These are phyloP conservation scores for Aspergillus ochraceus DNA, from an alignment of 2,329 filamentous ascomycete genomes.

Conservation along the genomic window DNA sequence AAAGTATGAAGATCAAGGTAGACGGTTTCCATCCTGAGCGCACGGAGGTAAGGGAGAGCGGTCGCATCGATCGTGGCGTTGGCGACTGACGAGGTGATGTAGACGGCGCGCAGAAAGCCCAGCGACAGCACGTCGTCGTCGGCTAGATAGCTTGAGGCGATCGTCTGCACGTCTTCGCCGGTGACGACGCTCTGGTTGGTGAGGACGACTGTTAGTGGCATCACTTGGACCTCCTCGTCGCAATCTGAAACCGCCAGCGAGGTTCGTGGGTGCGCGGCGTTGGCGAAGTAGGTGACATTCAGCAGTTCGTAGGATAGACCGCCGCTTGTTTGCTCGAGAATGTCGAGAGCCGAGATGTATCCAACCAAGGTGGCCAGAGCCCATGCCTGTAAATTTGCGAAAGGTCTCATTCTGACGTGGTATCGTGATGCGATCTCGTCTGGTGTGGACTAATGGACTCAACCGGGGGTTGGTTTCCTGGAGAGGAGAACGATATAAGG, in stretches of 20 bases:
- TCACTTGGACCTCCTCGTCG: background rate
- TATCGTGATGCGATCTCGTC: background rate
- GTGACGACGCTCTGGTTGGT: constrained; percentile 9
- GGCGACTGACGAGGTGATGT: constrained; percentile 1
- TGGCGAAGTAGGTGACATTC: constrained; percentile 8
- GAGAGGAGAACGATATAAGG: background rate
- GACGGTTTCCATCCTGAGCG: background rate
- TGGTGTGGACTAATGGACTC: background rate
- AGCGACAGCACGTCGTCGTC: constrained; percentile 13
- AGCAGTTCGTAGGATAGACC: constrained; percentile 5
- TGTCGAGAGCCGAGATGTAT: background rate
- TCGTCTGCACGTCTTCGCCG: background rate
- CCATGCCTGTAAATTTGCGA: background rate
- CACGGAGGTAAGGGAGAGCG: constrained; percentile 1
- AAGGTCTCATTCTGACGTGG: background rate
- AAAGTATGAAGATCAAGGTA: constrained; percentile 2
- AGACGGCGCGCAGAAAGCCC: constrained; percentile 11
- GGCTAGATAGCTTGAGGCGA: constrained; percentile 5
- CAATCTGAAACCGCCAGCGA: background rate
- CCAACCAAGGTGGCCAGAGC: background rate
- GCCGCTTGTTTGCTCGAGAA: background rate
- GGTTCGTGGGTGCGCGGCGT: background rate
- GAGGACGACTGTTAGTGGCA: constrained; percentile 6
- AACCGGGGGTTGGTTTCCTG: background rate
- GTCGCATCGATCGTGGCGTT: background rate